Evolutionary conservation across 2,329 filamentous ascomycete species (phyloP), one percentile per base, ranked within the genome.

Genomic region (Apiospora malaysiana): DNA sequence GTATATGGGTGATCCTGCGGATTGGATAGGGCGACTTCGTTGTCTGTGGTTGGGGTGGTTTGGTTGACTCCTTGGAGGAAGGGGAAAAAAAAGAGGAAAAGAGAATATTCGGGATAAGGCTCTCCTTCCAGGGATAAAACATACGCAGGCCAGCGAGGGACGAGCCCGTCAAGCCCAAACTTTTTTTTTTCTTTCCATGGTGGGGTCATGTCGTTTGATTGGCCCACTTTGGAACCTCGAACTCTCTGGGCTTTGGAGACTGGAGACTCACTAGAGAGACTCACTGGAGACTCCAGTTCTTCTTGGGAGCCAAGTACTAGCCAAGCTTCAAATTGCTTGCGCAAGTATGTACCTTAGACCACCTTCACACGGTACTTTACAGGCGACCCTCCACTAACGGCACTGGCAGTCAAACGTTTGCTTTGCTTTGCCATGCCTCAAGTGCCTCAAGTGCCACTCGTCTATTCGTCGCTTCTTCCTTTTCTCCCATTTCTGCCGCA

Each of bases 11-110:
- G 78, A 78, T 81, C 75, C 74, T 78, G 78, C 78, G 81, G 75
- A 74, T 78, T 73, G 75, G 67, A 76, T 84, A 85, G 83, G 81
- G 85, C 87, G 89, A 90, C 89, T 91, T 91, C 87, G 88, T 90
- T 90, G 89, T 91, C 89, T 90, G 75, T 73, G 77, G 82, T 76
- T 78, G 76, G 75, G 77, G 75, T 75, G 78, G 73, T 77, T 78
- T 81, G 77, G 77, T 77, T 78, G 23, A 27, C 73, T 75, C 79
- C 77, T 76, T 78, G 76, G 75, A 78, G 77, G 75, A 75, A 78
- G 74, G 75, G n/a, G n/a, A n/a, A 76, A 73, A 73, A 74, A 77
- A 75, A 78, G 65, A 18, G 40, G 40, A 67, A 67, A 21, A 27
- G 56, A 63, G 32, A 63, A 63, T 23, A n/a, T 37, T 40, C 9